A percentile compares a stretch with the other conserved stretches of the same genome.
Conservation (phyloP, 306 rosid species). For the Coriaria nepalensis region DNA sequence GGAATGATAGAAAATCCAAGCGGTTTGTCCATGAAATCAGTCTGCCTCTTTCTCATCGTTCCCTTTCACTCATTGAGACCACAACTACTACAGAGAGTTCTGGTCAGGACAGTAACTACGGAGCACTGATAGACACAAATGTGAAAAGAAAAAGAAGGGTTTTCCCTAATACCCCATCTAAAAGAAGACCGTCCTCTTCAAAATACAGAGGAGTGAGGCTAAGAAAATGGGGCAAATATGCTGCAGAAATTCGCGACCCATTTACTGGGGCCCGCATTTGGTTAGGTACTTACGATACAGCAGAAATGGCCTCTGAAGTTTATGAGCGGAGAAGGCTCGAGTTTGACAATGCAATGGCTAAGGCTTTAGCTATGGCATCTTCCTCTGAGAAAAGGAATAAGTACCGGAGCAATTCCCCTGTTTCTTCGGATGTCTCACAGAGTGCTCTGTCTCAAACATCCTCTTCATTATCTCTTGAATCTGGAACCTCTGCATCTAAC, state of each 20-base stretch:
- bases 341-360: constrained; percentile 30
- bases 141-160: constrained; percentile 17
- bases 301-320: constrained; percentile 64
- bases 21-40: constrained; percentile 24
- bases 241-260: constrained; percentile 90
- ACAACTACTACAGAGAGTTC: constrained; percentile 22
- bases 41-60: constrained; percentile 28
- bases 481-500: constrained; percentile 31
- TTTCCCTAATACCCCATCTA: constrained; percentile 12
- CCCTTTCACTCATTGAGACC: background rate
- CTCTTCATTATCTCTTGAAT: constrained; percentile 43
- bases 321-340: constrained; percentile 48
- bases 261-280: constrained; percentile 38
- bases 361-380: constrained; percentile 1
- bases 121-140: constrained; percentile 8
- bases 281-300: constrained; percentile 72
- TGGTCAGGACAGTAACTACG: constrained; percentile 29
- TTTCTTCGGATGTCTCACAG: constrained; percentile 26
- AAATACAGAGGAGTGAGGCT: constrained; percentile 66
- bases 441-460: constrained; percentile 33
- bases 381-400: constrained; percentile 12
- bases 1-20: constrained; percentile 11
- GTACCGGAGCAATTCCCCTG: background rate
- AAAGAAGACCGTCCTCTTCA: constrained; percentile 12
- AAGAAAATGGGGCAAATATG: constrained; percentile 90